Percentiles rank a stretch among this genome's conserved stretches.
Evolutionary conservation across 139 green algal species (phyloP).

Genomic region (Volvox reticuliferus): DNA sequence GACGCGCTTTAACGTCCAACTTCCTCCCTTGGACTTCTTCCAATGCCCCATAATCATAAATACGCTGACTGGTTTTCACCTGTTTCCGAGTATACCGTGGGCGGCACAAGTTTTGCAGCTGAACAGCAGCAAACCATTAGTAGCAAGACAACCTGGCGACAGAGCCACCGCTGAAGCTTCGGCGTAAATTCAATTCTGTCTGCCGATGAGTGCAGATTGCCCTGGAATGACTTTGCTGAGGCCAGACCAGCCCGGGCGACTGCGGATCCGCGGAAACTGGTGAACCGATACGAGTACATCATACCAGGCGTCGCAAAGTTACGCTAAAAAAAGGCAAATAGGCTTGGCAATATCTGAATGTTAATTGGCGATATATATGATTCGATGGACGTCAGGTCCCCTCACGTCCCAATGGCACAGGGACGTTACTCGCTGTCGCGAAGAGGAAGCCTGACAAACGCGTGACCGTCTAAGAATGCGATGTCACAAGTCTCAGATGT

Average conservation of each 20-base stretch:
- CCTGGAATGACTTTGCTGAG: not conserved
- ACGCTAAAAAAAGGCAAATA: not conserved
- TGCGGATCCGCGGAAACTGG: not conserved
- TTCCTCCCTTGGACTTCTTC: too few relatives aligned
- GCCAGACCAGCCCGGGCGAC: not conserved
- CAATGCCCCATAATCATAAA: too few relatives aligned
- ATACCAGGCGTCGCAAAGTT: too few relatives aligned
- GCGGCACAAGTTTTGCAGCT: not conserved
- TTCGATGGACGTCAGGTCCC: not conserved
- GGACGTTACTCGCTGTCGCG: constrained; percentile 27
- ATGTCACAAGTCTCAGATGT: not conserved
- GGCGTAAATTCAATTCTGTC: not conserved
- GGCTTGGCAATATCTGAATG: not conserved
- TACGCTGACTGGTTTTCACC: not conserved
- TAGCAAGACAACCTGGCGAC: not conserved
- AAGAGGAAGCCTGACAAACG: not conserved
- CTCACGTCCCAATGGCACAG: constrained; percentile 26
- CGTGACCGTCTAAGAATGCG: not conserved
- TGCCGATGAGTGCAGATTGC: not conserved
- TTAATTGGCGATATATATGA: not conserved
- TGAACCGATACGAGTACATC: not conserved
- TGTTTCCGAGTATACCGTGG: not conserved
- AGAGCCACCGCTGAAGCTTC: not conserved
- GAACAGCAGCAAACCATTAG: not conserved
- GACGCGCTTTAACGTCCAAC: too few relatives aligned